A percentile compares a stretch with the other conserved stretches of the same genome.
These are phyloP conservation scores for Hevea brasiliensis DNA, from an alignment of 345 rosid genomes.

Conservation along the genomic window DNA sequence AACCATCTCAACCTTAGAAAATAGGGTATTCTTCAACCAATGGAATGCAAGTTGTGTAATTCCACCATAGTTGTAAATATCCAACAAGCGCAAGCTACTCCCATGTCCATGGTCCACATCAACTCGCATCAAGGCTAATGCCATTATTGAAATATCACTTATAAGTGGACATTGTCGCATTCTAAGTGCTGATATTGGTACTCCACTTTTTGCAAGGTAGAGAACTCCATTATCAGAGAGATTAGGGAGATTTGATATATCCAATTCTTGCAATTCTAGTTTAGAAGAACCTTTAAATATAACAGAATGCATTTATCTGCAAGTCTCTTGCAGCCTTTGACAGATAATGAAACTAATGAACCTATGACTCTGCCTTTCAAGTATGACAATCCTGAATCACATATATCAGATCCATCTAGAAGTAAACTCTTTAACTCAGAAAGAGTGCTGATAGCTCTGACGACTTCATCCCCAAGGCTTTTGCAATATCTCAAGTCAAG, in stretches of 20 bases:
- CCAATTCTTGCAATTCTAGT: constrained; percentile 63
- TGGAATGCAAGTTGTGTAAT: constrained; percentile 70
- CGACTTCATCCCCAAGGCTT: constrained; percentile 70
- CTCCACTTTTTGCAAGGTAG: constrained; percentile 57
- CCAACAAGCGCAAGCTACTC: constrained; percentile 58
- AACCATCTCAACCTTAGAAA: constrained; percentile 88
- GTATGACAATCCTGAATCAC: constrained; percentile 60
- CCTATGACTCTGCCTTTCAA: constrained; percentile 47
- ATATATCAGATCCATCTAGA: constrained; percentile 67
- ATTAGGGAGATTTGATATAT: constrained; percentile 74
- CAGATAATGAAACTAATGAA: constrained; percentile 66
- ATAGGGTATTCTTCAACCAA: constrained; percentile 85
- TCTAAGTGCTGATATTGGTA: constrained; percentile 67
- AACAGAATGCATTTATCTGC: constrained; percentile 67
- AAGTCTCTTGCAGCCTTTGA: constrained; percentile 84
- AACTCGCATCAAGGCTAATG: constrained; percentile 78
- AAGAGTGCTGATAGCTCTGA: constrained; percentile 61
- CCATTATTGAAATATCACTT: constrained; percentile 81
- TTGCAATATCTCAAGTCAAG: constrained; percentile 83
- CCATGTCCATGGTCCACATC: constrained; percentile 66
- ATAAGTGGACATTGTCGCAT: constrained; percentile 84
- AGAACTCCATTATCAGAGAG: constrained; percentile 71
- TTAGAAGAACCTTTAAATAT: constrained; percentile 71
- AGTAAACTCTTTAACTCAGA: constrained; percentile 51
- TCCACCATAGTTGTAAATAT: constrained; percentile 75